Evolutionary conservation across 139 green algal species (phyloP).

Genomic region (Pycnococcus provasolii): DNA sequence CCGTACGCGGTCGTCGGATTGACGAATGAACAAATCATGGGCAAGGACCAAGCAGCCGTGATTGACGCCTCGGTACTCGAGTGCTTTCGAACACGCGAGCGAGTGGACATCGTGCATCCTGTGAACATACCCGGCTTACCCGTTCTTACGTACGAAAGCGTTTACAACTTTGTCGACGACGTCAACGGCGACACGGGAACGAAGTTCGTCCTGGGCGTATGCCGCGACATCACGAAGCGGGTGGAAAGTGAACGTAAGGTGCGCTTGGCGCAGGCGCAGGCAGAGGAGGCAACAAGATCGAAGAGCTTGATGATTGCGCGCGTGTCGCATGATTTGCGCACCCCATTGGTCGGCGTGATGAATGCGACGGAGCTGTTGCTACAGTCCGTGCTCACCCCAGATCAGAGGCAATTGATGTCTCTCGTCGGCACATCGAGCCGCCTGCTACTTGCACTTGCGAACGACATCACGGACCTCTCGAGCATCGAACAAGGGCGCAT

Average conservation of each 20-base stretch:
- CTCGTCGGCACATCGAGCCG: not conserved
- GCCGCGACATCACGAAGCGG: not conserved
- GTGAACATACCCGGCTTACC: no score
- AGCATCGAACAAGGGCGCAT: not conserved
- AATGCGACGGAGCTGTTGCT: not conserved
- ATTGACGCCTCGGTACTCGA: no score
- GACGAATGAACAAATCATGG: no score
- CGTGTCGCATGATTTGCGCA: not conserved
- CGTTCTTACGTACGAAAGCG: no score
- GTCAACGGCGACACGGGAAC: not conserved
- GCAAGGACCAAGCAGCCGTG: no score
- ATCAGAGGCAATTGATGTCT: not conserved
- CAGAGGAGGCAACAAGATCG: not conserved
- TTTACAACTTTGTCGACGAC: not conserved
- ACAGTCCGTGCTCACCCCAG: not conserved
- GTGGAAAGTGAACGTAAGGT: not conserved
- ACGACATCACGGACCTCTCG: not conserved
- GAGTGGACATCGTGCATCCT: no score
- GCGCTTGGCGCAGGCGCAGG: no score
- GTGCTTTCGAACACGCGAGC: no score
- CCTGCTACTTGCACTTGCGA: not conserved
- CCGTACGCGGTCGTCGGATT: no score
- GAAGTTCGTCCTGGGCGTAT: not conserved
- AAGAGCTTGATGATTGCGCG: not conserved
- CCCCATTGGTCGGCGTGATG: not conserved